Percentiles rank a stretch among this genome's conserved stretches.
Evolutionary conservation across 2,329 filamentous ascomycete species (phyloP).

Genomic region (Thermoascus crustaceus): DNA sequence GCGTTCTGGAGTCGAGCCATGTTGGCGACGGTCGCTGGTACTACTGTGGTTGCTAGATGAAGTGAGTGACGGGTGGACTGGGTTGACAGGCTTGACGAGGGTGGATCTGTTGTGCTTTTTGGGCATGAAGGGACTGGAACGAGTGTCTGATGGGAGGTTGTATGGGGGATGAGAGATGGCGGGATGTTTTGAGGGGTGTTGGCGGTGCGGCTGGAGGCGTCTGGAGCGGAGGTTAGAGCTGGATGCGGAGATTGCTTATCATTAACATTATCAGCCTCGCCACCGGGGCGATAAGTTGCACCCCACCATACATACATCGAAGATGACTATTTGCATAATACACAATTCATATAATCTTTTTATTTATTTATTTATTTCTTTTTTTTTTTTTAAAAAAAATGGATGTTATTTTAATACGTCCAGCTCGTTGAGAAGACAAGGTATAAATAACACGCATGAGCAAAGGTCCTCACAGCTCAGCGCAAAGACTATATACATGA

Average conservation of each 20-base stretch:
- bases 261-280: slow-evolving; percentile 1
- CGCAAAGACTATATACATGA: too few relatives aligned
- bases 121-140: slow-evolving; percentile 31
- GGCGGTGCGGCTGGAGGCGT: not conserved
- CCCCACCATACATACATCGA: slow-evolving; percentile 3
- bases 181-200: too few relatives aligned
- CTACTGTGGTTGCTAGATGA: slow-evolving; percentile 18
- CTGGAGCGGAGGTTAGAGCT: not conserved
- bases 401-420: too few relatives aligned
- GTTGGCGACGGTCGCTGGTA: slow-evolving; percentile 13
- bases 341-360: slow-evolving; percentile 9
- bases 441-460: too few relatives aligned
- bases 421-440: too few relatives aligned
- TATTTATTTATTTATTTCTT: not conserved
- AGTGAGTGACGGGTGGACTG: slow-evolving; percentile 32
- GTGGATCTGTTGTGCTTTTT: slow-evolving; percentile 37
- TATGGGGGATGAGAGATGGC: not conserved
- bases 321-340: too few relatives aligned
- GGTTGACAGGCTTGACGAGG: slow-evolving; percentile 32
- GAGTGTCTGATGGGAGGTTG: slow-evolving; percentile 6
- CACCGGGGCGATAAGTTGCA: not conserved
- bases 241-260: not conserved
- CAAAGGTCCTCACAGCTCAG: too few relatives aligned
- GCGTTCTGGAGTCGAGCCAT: slow-evolving; percentile 20
- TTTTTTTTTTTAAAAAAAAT: too few relatives aligned